These are phyloP conservation scores for Fusarium sp. DNA, from an alignment of 2,329 filamentous ascomycete species.

Conservation along the genomic window DNA sequence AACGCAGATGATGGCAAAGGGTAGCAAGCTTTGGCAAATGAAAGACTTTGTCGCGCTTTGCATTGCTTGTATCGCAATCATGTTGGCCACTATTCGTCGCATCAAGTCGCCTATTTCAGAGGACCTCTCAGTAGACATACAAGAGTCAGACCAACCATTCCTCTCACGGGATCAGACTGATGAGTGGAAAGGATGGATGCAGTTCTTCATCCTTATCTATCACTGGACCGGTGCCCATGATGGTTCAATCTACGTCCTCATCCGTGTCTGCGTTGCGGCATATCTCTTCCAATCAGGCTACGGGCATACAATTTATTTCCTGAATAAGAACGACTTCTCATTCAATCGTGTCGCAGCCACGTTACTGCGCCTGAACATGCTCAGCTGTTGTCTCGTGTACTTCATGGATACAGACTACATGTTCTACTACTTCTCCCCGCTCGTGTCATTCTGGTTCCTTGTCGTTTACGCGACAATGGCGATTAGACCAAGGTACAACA, in stretches of 20 bases:
- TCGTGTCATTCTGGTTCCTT: slow-evolving; percentile 70
- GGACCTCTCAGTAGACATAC: background rate
- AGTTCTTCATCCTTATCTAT: slow-evolving; percentile 61
- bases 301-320: slow-evolving; percentile 67
- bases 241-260: slow-evolving; percentile 59
- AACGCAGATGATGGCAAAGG: slow-evolving; percentile 42
- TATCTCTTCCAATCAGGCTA: slow-evolving; percentile 72
- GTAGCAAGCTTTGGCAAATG: slow-evolving; percentile 1
- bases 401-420: slow-evolving; percentile 63
- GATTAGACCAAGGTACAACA: slow-evolving; percentile 52
- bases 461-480: slow-evolving; percentile 62
- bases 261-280: slow-evolving; percentile 62
- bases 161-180: slow-evolving; percentile 56
- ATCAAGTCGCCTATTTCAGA: background rate
- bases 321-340: slow-evolving; percentile 65
- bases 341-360: slow-evolving; percentile 58
- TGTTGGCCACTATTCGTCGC: slow-evolving; percentile 20
- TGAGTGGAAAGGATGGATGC: slow-evolving; percentile 75
- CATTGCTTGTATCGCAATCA: background rate
- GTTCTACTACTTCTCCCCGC: slow-evolving; percentile 65
- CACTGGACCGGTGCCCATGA: slow-evolving; percentile 63
- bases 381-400: slow-evolving; percentile 62
- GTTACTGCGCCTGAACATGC: slow-evolving; percentile 64
- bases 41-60: slow-evolving; percentile 29
- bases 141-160: background rate